Conservation (phyloP, 148 eudicot species). For the Dianthus caryophyllus region DNA sequence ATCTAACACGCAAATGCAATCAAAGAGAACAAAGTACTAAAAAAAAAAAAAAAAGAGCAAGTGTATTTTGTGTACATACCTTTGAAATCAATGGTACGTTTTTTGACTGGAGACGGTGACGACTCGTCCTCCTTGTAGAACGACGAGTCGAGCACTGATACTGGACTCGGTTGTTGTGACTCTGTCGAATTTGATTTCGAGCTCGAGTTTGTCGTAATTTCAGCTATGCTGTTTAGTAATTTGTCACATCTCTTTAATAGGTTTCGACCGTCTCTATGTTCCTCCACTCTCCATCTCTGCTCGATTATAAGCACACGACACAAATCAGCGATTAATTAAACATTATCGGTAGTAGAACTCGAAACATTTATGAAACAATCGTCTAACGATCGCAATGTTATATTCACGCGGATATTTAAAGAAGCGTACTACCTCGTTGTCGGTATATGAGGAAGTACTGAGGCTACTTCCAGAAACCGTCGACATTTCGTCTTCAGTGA, state of each 20-base stretch:
- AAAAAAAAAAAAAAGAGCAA: neutral
- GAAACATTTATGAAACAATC: too few species aligned
- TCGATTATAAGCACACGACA: neutral
- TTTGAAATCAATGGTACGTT: slow-evolving; percentile 75
- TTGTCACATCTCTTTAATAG: slow-evolving; percentile 77
- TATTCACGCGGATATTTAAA: too few species aligned
- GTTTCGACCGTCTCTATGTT: slow-evolving; percentile 57
- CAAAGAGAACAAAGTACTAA: too few species aligned
- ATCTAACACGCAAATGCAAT: slow-evolving; percentile 1
- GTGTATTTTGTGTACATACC: slow-evolving; percentile 37
- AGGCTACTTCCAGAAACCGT: slow-evolving; percentile 62
- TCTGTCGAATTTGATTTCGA: slow-evolving; percentile 39
- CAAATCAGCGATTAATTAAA: neutral
- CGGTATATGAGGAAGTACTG: slow-evolving; percentile 68
- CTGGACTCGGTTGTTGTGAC: slow-evolving; percentile 85
- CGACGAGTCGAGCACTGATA: slow-evolving; percentile 90
- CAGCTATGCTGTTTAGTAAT: slow-evolving; percentile 71
- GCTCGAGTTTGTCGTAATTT: slow-evolving; percentile 41
- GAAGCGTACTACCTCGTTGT: slow-evolving; percentile 74
- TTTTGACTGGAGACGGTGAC: slow-evolving; percentile 91
- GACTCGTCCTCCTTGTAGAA: slow-evolving; percentile 78
- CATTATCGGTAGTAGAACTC: neutral
- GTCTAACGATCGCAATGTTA: too few species aligned
- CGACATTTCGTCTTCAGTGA: slow-evolving; percentile 59
- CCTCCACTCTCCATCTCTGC: slow-evolving; percentile 67